Conservation (phyloP, 768 basidiomycete genomes). For the Mycena rebaudengoi region DNA sequence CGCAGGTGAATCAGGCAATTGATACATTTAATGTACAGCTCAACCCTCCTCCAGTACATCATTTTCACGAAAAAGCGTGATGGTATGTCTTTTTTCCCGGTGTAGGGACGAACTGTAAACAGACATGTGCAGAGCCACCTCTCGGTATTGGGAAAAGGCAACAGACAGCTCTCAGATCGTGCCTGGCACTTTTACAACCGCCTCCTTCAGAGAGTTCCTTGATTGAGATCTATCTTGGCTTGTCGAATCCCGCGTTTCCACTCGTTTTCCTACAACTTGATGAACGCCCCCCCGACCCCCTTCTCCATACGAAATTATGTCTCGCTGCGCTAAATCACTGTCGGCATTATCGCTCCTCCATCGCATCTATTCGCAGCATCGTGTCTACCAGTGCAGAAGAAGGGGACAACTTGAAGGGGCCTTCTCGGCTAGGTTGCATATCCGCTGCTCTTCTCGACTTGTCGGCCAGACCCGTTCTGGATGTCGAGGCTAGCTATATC, state of each 20-base stretch:
- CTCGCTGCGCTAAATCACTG: slow-evolving; percentile 20
- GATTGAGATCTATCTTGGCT: slow-evolving; percentile 19
- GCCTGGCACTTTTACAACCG: slow-evolving; percentile 19
- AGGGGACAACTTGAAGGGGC: slow-evolving; percentile 6
- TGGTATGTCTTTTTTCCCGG: neutral
- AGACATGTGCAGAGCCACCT: neutral
- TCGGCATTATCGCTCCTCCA: slow-evolving; percentile 19
- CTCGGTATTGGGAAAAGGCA: slow-evolving; percentile 7
- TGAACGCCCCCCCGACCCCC: slow-evolving; percentile 11
- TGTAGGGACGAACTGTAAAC: neutral
- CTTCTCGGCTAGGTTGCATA: slow-evolving; percentile 18
- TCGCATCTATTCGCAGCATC: slow-evolving; percentile 13
- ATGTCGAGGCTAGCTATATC: slow-evolving; percentile 26
- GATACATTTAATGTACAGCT: neutral
- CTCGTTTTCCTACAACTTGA: slow-evolving; percentile 18
- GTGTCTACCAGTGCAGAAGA: slow-evolving; percentile 6
- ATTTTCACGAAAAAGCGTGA: slow-evolving; percentile 27
- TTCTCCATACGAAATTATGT: slow-evolving; percentile 17
- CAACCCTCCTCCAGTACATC: slow-evolving; percentile 20
- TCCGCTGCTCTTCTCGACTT: slow-evolving; percentile 30
- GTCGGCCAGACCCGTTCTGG: slow-evolving; percentile 23
- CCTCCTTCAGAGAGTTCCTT: slow-evolving; percentile 18
- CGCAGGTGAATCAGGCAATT: slow-evolving; percentile 11
- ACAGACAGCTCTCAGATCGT: slow-evolving; percentile 9
- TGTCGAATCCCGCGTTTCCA: slow-evolving; percentile 25